phyloP scores from a whole-genome alignment of 1,284 basidiomycete species.

The Ustilago shanxiensis region DNA sequence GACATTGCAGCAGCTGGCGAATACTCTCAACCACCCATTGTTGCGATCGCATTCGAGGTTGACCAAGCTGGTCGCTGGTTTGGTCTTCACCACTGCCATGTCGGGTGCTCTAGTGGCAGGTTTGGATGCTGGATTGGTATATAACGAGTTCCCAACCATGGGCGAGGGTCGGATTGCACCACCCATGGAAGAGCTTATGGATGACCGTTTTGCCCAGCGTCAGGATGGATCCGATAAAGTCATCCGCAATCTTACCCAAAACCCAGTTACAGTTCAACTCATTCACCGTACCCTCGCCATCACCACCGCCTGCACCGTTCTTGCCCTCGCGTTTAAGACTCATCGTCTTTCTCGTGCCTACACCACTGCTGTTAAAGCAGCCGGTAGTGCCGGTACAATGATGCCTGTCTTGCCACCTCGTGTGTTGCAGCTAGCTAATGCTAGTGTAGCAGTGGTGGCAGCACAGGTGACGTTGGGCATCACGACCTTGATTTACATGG shows the following conservation, averaged over 20 bases:
- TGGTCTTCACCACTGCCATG: constrained; percentile 78
- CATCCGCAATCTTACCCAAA: constrained; percentile 96
- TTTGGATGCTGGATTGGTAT: constrained; percentile 92
- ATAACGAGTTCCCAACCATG: constrained; percentile 99
- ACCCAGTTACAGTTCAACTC: constrained; percentile 97
- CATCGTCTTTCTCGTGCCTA: constrained; percentile 74
- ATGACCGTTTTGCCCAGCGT: constrained; percentile 75
- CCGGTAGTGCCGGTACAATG: constrained; percentile 51
- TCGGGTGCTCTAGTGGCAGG: constrained; percentile 98
- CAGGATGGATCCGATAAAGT: constrained; percentile 71
- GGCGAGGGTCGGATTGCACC: constrained; percentile 84
- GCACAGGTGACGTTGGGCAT: constrained; percentile 91
- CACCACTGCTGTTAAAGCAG: not conserved
- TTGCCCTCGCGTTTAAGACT: constrained; percentile 25
- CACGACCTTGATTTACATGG: constrained; percentile 90
- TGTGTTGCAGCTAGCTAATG: constrained; percentile 76
- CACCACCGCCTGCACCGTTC: constrained; percentile 49
- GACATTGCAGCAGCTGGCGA: constrained; percentile 25
- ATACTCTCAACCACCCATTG: constrained; percentile 50
- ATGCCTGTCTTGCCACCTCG: constrained; percentile 79
- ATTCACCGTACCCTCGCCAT: constrained; percentile 89
- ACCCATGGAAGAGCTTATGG: constrained; percentile 84
- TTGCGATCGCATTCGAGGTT: constrained; percentile 52
- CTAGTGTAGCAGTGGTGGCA: constrained; percentile 84
- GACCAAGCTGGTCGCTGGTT: constrained; percentile 43